Evolutionary conservation across 176 grass and related monocot species (phyloP).

Genomic region (Ensete glaucum): DNA sequence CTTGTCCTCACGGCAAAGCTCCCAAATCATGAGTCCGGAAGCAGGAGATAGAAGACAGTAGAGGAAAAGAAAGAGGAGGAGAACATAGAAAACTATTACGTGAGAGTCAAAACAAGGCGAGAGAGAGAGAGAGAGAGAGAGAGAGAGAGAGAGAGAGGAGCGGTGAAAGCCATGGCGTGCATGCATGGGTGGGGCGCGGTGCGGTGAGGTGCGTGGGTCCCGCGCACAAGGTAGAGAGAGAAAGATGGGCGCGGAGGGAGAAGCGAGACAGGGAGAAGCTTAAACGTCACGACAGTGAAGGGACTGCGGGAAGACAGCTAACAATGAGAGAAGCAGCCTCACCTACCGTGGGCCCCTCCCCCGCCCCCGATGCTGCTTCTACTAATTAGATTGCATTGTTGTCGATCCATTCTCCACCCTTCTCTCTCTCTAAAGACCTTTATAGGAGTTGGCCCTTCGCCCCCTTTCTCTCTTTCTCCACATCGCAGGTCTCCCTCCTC

Average conservation of each 20-base stretch:
- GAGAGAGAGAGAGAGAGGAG: background rate
- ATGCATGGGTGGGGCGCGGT: background rate
- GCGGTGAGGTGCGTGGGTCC: background rate
- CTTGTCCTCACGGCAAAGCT: background rate
- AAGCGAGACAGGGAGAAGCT: background rate
- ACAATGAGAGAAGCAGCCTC: background rate
- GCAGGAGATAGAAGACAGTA: background rate
- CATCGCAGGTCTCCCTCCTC: background rate
- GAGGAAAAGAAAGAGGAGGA: background rate
- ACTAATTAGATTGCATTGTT: background rate
- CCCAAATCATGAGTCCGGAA: background rate
- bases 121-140: too few species aligned
- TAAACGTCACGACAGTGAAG: background rate
- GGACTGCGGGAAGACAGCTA: background rate
- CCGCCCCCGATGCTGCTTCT: background rate
- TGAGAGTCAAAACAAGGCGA: too few species aligned
- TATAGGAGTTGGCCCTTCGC: background rate
- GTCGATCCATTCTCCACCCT: background rate
- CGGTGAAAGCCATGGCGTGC: background rate
- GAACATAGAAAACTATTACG: too few species aligned
- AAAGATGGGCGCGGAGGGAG: too few species aligned
- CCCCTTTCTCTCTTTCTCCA: slow-evolving; percentile 5
- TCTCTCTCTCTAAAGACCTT: background rate
- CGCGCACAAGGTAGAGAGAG: background rate
- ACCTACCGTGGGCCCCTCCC: background rate